Evolutionary conservation across 2,329 filamentous ascomycete species (phyloP).

Genomic region (Tympanopsis confertula): DNA sequence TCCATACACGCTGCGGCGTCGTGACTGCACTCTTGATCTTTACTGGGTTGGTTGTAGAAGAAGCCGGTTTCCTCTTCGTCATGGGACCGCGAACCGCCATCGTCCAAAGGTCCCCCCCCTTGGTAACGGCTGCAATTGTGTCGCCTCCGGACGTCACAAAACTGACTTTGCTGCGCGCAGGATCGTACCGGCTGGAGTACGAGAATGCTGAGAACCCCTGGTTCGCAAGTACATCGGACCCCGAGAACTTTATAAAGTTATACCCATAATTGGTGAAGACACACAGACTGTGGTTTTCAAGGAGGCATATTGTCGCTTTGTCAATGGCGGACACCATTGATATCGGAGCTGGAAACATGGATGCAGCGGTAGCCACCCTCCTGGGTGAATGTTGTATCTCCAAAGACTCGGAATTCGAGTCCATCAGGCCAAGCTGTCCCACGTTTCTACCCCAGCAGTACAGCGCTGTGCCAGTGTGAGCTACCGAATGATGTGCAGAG

Average conservation of each 20-base stretch:
- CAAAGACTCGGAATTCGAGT: slow-evolving; percentile 84
- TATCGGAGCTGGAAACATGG: slow-evolving; percentile 61
- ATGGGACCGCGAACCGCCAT: slow-evolving; percentile 55
- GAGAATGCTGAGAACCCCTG: slow-evolving; percentile 57
- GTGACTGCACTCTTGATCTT: slow-evolving; percentile 80
- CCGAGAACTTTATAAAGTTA: slow-evolving; percentile 74
- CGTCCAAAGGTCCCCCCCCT: slow-evolving; percentile 77
- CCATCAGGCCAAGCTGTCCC: slow-evolving; percentile 85
- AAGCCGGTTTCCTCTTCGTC: slow-evolving; percentile 20
- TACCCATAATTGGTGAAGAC: slow-evolving; percentile 95
- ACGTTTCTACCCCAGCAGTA: slow-evolving; percentile 95
- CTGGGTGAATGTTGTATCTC: slow-evolving; percentile 73
- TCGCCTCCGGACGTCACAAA: slow-evolving; percentile 78
- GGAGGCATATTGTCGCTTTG: slow-evolving; percentile 71
- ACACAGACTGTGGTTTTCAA: slow-evolving; percentile 81
- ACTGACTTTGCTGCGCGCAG: slow-evolving; percentile 54
- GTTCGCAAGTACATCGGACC: slow-evolving; percentile 59
- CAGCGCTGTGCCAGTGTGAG: slow-evolving; percentile 67
- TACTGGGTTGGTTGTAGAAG: slow-evolving; percentile 82
- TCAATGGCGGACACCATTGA: slow-evolving; percentile 78
- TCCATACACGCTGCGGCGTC: slow-evolving; percentile 74
- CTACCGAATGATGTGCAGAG: slow-evolving; percentile 82
- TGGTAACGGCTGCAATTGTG: slow-evolving; percentile 80
- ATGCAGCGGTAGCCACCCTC: slow-evolving; percentile 69
- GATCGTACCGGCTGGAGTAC: slow-evolving; percentile 53